Evolutionary conservation across 2,329 filamentous ascomycete species (phyloP).

Genomic region (Basipetospora chlamydospora): DNA sequence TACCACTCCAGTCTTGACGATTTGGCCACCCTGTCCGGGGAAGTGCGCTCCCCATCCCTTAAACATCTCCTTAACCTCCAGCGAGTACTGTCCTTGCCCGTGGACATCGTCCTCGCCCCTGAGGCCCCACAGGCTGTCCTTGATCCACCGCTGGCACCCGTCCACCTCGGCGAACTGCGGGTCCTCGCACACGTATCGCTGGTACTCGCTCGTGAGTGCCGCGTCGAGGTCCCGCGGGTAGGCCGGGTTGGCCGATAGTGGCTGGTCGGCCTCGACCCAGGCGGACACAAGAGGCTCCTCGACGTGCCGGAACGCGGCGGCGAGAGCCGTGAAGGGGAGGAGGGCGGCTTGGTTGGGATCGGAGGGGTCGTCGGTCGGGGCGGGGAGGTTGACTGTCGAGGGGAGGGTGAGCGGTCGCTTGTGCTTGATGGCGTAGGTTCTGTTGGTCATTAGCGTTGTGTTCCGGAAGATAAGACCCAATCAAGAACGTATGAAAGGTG

Average conservation of each 20-base stretch:
- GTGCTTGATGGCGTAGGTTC: slow-evolving; percentile 58
- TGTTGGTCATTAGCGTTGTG: slow-evolving; percentile 10
- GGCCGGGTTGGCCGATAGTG: slow-evolving; percentile 34
- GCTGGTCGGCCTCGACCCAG: slow-evolving; percentile 58
- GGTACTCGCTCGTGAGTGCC: slow-evolving; percentile 41
- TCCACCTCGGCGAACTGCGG: slow-evolving; percentile 39
- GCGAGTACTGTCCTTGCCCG: too few relatives aligned
- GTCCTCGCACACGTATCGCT: slow-evolving; percentile 36
- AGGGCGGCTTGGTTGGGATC: slow-evolving; percentile 39
- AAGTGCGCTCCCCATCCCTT: slow-evolving; percentile 55
- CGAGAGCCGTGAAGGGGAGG: slow-evolving; percentile 42
- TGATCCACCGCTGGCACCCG: slow-evolving; percentile 50
- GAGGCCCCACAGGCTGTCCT: slow-evolving; percentile 49
- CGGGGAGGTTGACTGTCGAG: slow-evolving; percentile 52
- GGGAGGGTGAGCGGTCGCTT: slow-evolving; percentile 56
- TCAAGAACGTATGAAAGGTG: too few relatives aligned
- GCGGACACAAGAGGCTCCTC: slow-evolving; percentile 48
- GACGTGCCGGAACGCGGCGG: slow-evolving; percentile 50
- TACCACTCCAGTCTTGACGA: slow-evolving; percentile 61
- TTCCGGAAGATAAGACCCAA: neutral
- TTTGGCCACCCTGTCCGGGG: slow-evolving; percentile 56
- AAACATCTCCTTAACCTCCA: slow-evolving; percentile 48
- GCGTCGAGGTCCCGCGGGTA: slow-evolving; percentile 47
- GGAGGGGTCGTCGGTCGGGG: slow-evolving; percentile 43
- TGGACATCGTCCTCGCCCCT: slow-evolving; percentile 23